phyloP scores from a whole-genome alignment of 2,329 filamentous ascomycete genomes.

The Cladophialophora carrionii region DNA sequence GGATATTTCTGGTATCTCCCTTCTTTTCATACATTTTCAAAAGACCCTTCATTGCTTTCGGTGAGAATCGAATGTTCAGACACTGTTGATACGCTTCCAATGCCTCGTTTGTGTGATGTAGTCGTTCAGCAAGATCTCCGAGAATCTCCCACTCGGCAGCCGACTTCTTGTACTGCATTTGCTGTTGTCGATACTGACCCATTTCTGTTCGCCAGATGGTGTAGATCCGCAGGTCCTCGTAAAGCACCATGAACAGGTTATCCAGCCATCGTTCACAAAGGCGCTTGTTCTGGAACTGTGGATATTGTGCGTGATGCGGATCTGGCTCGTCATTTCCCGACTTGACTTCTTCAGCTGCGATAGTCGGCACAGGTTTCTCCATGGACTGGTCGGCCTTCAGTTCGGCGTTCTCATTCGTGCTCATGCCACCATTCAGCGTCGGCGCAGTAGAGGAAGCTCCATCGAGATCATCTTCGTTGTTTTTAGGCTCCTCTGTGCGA shows the following conservation, averaged over 20 bases:
- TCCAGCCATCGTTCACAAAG: conserved; percentile 97
- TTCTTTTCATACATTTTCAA: conserved; percentile 75
- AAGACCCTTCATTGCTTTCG: conserved; percentile 86
- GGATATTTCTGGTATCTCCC: conserved; percentile 77
- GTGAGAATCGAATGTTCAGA: conserved; percentile 83
- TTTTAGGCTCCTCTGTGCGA: conserved; percentile 26
- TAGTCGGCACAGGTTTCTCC: conserved; percentile 78
- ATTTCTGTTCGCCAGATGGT: conserved; percentile 99
- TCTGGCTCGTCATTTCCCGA: conserved; percentile 70
- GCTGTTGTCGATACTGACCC: conserved; percentile 90
- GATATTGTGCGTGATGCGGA: conserved; percentile 72
- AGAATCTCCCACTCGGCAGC: conserved; percentile 98
- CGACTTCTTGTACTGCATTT: conserved; percentile 94
- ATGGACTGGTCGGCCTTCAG: conserved; percentile 52
- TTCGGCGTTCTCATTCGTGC: conserved; percentile 37
- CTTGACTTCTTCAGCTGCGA: conserved; percentile 76
- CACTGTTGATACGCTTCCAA: conserved; percentile 92
- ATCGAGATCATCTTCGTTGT: conserved; percentile 38
- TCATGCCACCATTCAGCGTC: conserved; percentile 42
- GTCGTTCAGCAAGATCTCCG: conserved; percentile 84
- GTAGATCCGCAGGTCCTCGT: conserved; percentile 96
- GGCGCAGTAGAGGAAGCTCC: conserved; percentile 40
- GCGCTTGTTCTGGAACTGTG: conserved; percentile 94
- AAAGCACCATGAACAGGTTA: conserved; percentile 98
- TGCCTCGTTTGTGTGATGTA: conserved; percentile 90